Conservation (phyloP, 768 basidiomycete genomes). For the Leccinum longicurvipes region DNA sequence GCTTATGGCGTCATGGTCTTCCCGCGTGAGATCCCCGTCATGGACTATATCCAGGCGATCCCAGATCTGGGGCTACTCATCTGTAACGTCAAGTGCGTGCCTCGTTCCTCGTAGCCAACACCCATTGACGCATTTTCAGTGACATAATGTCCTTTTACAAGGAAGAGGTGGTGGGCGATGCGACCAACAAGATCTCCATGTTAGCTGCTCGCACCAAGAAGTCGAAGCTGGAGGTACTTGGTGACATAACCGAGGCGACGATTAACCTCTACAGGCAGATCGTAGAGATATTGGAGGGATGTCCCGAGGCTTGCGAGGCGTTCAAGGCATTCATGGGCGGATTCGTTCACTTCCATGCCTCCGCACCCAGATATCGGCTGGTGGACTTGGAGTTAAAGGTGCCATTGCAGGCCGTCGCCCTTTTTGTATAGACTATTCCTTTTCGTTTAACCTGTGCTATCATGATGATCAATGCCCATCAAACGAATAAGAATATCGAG, state of each 20-base stretch:
- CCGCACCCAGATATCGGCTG: slow-evolving; percentile 21
- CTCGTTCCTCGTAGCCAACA: no score
- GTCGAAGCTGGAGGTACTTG: slow-evolving; percentile 25
- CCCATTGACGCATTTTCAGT: slow-evolving; percentile 9
- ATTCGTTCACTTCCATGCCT: slow-evolving; percentile 20
- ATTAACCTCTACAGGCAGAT: slow-evolving; percentile 19
- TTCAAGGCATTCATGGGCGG: slow-evolving; percentile 8
- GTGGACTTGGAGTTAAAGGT: slow-evolving; percentile 11
- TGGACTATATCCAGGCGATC: no score
- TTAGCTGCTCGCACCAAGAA: slow-evolving; percentile 19
- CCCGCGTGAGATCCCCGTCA: no score
- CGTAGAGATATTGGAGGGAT: slow-evolving; percentile 17
- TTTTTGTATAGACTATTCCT: no score
- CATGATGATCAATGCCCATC: no score
- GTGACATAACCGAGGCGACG: slow-evolving; percentile 17
- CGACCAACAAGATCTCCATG: slow-evolving; percentile 30
- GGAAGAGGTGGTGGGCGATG: slow-evolving; percentile 20
- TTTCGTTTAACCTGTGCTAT: no score
- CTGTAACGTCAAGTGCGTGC: no score
- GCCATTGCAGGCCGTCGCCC: no score
- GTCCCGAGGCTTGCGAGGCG: slow-evolving; percentile 4
- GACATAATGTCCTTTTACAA: no score
- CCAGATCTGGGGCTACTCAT: no score
- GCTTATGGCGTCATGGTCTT: no score
- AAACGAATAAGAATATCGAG: no score